Evolutionary conservation across 139 green algal genomes (phyloP), one percentile per base, ranked within the genome.

Genomic region (Micractinium conductrix): DNA sequence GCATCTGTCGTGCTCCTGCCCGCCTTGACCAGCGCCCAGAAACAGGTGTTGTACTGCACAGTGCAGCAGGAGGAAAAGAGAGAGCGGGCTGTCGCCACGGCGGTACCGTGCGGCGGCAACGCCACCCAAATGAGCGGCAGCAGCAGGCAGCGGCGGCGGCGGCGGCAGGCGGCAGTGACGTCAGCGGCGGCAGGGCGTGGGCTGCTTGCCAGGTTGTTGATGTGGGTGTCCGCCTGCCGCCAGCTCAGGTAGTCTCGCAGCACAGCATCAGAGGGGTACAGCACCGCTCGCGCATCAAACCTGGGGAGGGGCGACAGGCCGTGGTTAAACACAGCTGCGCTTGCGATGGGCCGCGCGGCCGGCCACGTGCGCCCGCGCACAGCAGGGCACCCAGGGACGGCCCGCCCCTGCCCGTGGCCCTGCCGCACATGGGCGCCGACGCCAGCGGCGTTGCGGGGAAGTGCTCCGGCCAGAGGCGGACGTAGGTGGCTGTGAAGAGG

Each of bases 1-100:
- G 94, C 94, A n/a, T 95, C 90, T n/a, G 68, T 19, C 0, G 87
- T 84, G 0, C 79, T 93, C 42, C 80, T 87, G 30, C 94, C 94
- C 38, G 88, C 89, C 26, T 90, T 85, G 75, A 99, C 93, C 14
- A 99, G 89, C 24, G 87, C 89, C 96, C 96, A 99, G 88, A 96
- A 99, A 85, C 91, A 96, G 26, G 96, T 98, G 90, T 99, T 99
- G 89, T 99, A 99, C 93, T 98, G 93, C 79, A 81, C 1, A 8
- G 62, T 8, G 42, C 2, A 45, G 68, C 26, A 16, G 53, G 10
- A 21, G 53, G 8, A 14, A 21, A 22, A 21, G 19, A 62, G 4
- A 21, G 69, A 75, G 19, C 9, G 16, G 69, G 43, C 7, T 30
- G 28, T 1, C 14, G 21, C 17, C 55, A 30, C 55, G 55, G 14